Conservation (phyloP, 768 basidiomycete genomes). For the Suillus weaverae region DNA sequence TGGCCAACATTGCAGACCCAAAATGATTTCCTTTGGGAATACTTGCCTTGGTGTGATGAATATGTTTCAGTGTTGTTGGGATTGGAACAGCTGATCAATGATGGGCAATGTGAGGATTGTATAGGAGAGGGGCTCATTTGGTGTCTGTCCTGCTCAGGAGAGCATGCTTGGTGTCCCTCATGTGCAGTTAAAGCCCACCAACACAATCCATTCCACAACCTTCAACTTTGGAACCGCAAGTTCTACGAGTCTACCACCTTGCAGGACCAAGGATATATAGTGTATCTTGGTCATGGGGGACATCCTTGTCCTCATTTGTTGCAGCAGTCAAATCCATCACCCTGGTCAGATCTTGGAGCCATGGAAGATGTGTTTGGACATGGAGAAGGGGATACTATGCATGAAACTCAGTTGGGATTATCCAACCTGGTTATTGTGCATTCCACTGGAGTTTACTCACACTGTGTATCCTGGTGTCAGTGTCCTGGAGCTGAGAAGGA, state of each 20-base stretch:
- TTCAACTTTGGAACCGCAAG: constrained; percentile 23
- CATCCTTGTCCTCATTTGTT: constrained; percentile 12
- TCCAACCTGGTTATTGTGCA: constrained; percentile 6
- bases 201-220: constrained; percentile 15
- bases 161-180: constrained; percentile 5
- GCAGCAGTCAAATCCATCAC: not conserved
- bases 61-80: constrained; percentile 3
- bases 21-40: constrained; percentile 7
- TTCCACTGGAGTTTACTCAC: constrained; percentile 5
- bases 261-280: constrained; percentile 16
- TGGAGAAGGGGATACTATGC: not conserved
- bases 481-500: not conserved
- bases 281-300: constrained; percentile 25
- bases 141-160: constrained; percentile 5
- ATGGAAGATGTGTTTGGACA: not conserved
- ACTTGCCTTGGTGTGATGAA: not conserved
- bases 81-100: not conserved
- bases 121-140: not conserved
- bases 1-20: not conserved
- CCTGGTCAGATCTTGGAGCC: not conserved
- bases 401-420: not conserved
- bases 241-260: constrained; percentile 17
- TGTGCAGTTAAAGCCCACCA: constrained; percentile 1
- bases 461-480: not conserved
- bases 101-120: not conserved